phyloP scores from a whole-genome alignment of 768 basidiomycete genomes.

The Paxillus rubicundulus region DNA sequence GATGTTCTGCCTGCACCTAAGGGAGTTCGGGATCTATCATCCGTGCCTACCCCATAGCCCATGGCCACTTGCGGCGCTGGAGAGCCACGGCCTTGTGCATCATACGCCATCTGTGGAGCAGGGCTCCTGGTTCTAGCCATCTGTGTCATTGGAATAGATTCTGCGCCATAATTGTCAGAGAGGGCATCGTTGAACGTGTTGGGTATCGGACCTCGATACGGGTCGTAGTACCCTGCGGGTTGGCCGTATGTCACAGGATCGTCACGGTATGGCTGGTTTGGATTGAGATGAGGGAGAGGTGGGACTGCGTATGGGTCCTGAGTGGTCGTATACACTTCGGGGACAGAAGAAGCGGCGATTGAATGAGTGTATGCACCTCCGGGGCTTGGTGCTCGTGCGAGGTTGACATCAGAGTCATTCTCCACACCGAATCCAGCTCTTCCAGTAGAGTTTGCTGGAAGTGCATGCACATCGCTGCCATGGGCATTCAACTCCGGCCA shows the following conservation, averaged over 20 bases:
- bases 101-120: conserved; percentile 42
- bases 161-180: conserved; percentile 36
- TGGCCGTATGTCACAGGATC: conserved; percentile 50
- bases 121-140: conserved; percentile 43
- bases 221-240: conserved; percentile 63
- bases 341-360: conserved; percentile 43
- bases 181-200: conserved; percentile 51
- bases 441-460: conserved; percentile 69
- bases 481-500: conserved; percentile 87
- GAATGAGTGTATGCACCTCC: conserved; percentile 48
- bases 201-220: conserved; percentile 75
- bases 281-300: conserved; percentile 77
- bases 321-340: conserved; percentile 36
- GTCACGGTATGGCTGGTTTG: conserved; percentile 72
- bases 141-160: conserved; percentile 77
- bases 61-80: conserved; percentile 44
- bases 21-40: conserved; percentile 31
- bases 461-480: conserved; percentile 51
- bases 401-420: conserved; percentile 56
- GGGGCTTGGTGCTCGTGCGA: conserved; percentile 49
- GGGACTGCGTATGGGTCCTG: conserved; percentile 80
- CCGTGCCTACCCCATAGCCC: conserved; percentile 31
- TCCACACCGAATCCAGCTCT: conserved; percentile 64
- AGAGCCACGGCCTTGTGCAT: conserved; percentile 32
- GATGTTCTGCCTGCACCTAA: conserved; percentile 35